Base-by-base conservation (phyloP, 2,329 filamentous ascomycete species). In the Aureobasidium sp. region DNA sequence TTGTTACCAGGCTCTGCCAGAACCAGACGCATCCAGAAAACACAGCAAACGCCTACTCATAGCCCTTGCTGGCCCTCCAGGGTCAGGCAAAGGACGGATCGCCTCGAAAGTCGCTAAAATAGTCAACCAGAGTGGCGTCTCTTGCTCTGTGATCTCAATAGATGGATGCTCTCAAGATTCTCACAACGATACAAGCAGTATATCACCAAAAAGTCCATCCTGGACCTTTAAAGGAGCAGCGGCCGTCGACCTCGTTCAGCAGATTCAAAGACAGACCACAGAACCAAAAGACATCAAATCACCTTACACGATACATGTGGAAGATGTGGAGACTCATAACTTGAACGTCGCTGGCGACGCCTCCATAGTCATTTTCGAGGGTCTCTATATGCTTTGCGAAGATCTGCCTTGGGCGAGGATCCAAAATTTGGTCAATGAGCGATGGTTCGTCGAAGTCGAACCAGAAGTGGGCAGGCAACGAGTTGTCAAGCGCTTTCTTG, bases 151-250 rank as follows among this genome's bases (percentile, higher is more conserved):
- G 15, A 50, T 60, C 37, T 60, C 57, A 42, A n/a, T 60, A 23
- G 57, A 60, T 20, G 57, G 46, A 51, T 60, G 57, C 27, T 51
- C 32, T 26, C 57, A 60, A 20, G 46, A 32, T 2, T 46, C 57
- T 23, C 34, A 42, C 37, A 39, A 42, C 15, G 57, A 51, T 17
- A 47, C 46, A n/a, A 46, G 44, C 36, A 50, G 44, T 7, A 47
- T 60, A 34, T 26, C 13, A 6, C 57, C 57, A 2, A 60, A 60
- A 42, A 60, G 57, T 20, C 46, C 36, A 10, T 10, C 20, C n/a
- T 60, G 57, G 57, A 50, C 46, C 1, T 60, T 60, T 20, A 60
- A 51, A 23, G 57, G 57, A 50, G 57, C 57, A 20, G 57, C 57
- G 20, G 46, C 57, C 34, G 57, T 60, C 23, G 57, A 60, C 27